Evolutionary conservation across 2,329 filamentous ascomycete species (phyloP).

Genomic region (Alternaria postmessia): DNA sequence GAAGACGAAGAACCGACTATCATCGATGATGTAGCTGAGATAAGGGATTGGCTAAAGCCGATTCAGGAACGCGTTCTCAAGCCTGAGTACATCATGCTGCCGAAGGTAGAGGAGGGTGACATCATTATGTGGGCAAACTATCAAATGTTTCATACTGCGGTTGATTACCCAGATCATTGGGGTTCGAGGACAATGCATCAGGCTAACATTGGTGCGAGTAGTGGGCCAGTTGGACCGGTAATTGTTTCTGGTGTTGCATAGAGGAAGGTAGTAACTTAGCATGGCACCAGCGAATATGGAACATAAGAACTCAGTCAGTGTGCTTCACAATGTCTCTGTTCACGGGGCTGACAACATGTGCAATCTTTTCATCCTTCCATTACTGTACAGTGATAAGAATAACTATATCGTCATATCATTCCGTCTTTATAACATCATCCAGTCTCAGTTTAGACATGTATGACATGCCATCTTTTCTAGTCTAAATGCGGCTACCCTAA

Average conservation of each 20-base stretch:
- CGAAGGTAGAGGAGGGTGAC: constrained; percentile 54
- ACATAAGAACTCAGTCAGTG: not conserved
- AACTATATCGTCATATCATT: too few relatives aligned
- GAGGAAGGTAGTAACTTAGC: too few relatives aligned
- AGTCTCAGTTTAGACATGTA: too few relatives aligned
- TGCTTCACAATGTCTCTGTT: not conserved
- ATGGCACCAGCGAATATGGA: too few relatives aligned
- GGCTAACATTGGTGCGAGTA: constrained; percentile 54
- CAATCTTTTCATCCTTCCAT: too few relatives aligned
- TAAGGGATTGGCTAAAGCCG: not conserved
- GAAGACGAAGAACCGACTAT: not conserved
- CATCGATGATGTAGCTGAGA: not conserved
- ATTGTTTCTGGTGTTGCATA: constrained; percentile 19
- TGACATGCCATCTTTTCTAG: too few relatives aligned
- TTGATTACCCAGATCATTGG: constrained; percentile 56
- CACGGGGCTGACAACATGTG: too few relatives aligned
- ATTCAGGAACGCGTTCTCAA: not conserved
- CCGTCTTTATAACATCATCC: too few relatives aligned
- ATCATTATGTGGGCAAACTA: constrained; percentile 44
- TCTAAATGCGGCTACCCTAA: too few relatives aligned
- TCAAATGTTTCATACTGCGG: constrained; percentile 47
- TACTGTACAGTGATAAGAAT: too few relatives aligned
- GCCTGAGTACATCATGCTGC: constrained; percentile 50
- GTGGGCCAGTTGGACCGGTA: constrained; percentile 37
- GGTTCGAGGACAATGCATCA: constrained; percentile 57